Evolutionary conservation across 23 red algal genomes (phyloP).

Genomic region (Pyropia yezoensis): DNA sequence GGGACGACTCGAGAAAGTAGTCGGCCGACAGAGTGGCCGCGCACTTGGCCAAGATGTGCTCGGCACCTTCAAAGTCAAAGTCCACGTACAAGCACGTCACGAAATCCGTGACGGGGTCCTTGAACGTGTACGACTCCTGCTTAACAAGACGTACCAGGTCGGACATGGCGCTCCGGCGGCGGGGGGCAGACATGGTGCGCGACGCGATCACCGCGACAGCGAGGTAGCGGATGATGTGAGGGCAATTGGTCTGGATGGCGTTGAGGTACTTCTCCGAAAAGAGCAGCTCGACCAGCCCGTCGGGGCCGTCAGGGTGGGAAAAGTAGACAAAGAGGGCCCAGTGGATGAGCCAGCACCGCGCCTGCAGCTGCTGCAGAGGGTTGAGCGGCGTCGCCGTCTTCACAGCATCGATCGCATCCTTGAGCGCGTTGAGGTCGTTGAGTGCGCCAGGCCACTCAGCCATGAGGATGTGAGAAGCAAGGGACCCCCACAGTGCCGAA

Average conservation of each 20-base stretch:
- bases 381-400: conserved; percentile 53
- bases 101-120: conserved; percentile 89
- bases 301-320: conserved; percentile 61
- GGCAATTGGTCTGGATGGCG: conserved; percentile 95
- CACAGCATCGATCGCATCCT: conserved; percentile 64
- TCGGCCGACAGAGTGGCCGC: conserved; percentile 74
- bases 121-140: conserved; percentile 41
- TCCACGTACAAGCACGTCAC: conserved; percentile 85
- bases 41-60: conserved; percentile 79
- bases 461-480: conserved; percentile 78
- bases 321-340: conserved; percentile 99
- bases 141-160: conserved; percentile 85
- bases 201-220: conserved; percentile 69
- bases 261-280: conserved; percentile 89
- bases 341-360: conserved; percentile 95
- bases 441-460: conserved; percentile 62
- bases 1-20: conserved; percentile 62
- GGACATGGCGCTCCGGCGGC: conserved; percentile 52
- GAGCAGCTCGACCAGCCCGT: conserved; percentile 73
- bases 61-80: conserved; percentile 88
- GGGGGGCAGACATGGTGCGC: conserved; percentile 1
- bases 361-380: conserved; percentile 90
- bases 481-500: conserved; percentile 78
- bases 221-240: conserved; percentile 96
- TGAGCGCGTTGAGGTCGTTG: conserved; percentile 67